Percentiles rank a stretch among this genome's conserved stretches.
phyloP scores from a whole-genome alignment of 345 rosid species.

The Citrus mangshanensis region DNA sequence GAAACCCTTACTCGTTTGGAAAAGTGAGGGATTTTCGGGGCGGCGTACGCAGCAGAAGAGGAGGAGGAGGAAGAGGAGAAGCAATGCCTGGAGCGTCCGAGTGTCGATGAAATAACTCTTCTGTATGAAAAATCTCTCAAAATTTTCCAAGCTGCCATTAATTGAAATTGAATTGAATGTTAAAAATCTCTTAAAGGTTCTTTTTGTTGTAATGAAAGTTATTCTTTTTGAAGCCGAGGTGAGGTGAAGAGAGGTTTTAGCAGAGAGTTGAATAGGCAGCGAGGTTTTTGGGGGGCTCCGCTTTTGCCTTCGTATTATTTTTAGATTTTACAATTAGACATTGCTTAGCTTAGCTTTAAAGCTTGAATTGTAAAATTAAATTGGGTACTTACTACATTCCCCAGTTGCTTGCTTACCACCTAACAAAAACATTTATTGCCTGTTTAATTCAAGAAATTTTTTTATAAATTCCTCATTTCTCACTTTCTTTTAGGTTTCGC shows the following conservation, averaged over 20 bases:
- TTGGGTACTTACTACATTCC: too few relatives aligned
- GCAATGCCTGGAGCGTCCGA: conserved; percentile 38
- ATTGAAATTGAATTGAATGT: not conserved
- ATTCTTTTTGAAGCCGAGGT: too few relatives aligned
- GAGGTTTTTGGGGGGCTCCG: not conserved
- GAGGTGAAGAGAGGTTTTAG: not conserved
- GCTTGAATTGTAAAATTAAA: too few relatives aligned
- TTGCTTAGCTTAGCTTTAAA: too few relatives aligned
- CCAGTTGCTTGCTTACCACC: too few relatives aligned
- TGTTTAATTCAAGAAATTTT: too few relatives aligned
- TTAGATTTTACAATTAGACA: too few relatives aligned
- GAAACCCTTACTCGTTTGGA: conserved; percentile 51
- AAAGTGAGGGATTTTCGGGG: conserved; percentile 73
- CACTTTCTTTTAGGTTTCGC: too few relatives aligned
- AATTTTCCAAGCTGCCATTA: conserved; percentile 54
- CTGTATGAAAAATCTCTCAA: conserved; percentile 33
- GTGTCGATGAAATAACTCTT: conserved; percentile 34
- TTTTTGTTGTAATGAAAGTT: not conserved
- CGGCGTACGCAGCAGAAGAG: conserved; percentile 14
- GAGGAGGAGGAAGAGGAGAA: conserved; percentile 6
- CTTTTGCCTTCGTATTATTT: too few relatives aligned
- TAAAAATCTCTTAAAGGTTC: not conserved
- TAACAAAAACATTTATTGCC: too few relatives aligned
- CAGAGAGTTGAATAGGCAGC: not conserved
- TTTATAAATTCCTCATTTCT: too few relatives aligned